Evolutionary conservation across 192 early-diverging fungal species (phyloP).

Genomic region (Spizellomyces punctatus): DNA sequence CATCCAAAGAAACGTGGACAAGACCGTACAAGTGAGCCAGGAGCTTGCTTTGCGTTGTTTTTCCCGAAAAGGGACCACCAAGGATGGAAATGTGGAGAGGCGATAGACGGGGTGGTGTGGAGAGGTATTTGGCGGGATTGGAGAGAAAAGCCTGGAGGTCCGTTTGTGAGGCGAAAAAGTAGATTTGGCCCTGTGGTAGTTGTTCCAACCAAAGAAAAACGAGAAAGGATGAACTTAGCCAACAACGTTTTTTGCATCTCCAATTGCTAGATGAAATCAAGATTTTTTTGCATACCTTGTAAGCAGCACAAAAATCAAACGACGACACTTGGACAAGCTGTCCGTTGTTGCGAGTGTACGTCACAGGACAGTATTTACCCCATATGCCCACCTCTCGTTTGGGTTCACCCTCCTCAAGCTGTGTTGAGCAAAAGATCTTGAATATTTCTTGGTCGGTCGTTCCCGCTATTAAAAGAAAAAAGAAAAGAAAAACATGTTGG

Average conservation of each 20-base stretch:
- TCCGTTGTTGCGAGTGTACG: slow-evolving; percentile 4
- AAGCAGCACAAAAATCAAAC: slow-evolving; percentile 32
- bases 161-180: slow-evolving; percentile 39
- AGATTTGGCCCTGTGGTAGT: slow-evolving; percentile 37
- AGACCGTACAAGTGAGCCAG: slow-evolving; percentile 45
- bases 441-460: slow-evolving; percentile 35
- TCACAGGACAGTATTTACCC: slow-evolving; percentile 48
- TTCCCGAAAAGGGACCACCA: slow-evolving; percentile 53
- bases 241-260: too few relatives aligned
- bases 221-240: not conserved
- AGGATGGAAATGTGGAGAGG: slow-evolving; percentile 38
- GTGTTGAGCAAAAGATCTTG: slow-evolving; percentile 31
- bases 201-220: not conserved
- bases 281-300: slow-evolving; percentile 32
- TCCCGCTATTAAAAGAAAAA: slow-evolving; percentile 1
- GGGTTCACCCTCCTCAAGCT: slow-evolving; percentile 48
- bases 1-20: slow-evolving; percentile 38
- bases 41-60: slow-evolving; percentile 49
- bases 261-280: not conserved
- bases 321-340: not conserved
- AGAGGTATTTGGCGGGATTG: slow-evolving; percentile 51
- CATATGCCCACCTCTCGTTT: slow-evolving; percentile 44
- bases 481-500: not conserved
- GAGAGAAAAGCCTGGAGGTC: slow-evolving; percentile 35
- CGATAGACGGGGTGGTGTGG: slow-evolving; percentile 28